Base-by-base conservation (phyloP, 768 basidiomycete species). In the Chiua virens region DNA sequence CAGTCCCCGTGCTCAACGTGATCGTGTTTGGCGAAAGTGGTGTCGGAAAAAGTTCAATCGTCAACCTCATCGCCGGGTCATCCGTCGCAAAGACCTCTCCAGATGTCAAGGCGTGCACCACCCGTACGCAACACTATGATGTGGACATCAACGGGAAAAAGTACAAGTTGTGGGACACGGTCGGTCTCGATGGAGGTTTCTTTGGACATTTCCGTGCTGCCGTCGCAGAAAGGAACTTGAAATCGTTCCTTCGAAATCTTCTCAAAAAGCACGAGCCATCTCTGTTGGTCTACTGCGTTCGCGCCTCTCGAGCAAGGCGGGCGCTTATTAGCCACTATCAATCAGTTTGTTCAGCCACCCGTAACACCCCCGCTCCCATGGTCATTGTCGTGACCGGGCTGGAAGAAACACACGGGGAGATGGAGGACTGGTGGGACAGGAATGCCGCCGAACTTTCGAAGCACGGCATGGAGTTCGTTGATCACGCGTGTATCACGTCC, bases 21-120 rank as follows among this genome's bases (percentile, higher is more conserved):
- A 47, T 77, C 41, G 35, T 76, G n/a, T 78, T 77, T 52, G 77
- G 76, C n/a, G 74, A 77, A 55, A 60, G 66, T 9, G 76, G 76
- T 32, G 52, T 64, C 34, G 71, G 71, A 27, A 78, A 78, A 48
- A 78, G 77, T 52, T 75, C 73, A 1, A 54, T 77, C 18, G 47
- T 78, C 47, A 78, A 78, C 54, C 68, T 78, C 56, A 39, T 76
- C 38, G 49, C 53, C 18, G 66, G 66, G 35, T 50, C 57, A 8
- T 49, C 65, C 5, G 49, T 50, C 9, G 75, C 75, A 18, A 45
- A 41, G 17, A 66, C 64, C 14, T 74, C 72, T 17, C 54, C 63
- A 11, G 59, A 65, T n/a, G 67, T 68, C 7, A 30, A 52, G 4
- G 72, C 74, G 5, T 73, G 70, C 51, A 78, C 77, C 1, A 61